A percentile compares a stretch with the other conserved stretches of the same genome.
phyloP scores from a whole-genome alignment of 768 basidiomycete species.

The Saitozyma podzolica region DNA sequence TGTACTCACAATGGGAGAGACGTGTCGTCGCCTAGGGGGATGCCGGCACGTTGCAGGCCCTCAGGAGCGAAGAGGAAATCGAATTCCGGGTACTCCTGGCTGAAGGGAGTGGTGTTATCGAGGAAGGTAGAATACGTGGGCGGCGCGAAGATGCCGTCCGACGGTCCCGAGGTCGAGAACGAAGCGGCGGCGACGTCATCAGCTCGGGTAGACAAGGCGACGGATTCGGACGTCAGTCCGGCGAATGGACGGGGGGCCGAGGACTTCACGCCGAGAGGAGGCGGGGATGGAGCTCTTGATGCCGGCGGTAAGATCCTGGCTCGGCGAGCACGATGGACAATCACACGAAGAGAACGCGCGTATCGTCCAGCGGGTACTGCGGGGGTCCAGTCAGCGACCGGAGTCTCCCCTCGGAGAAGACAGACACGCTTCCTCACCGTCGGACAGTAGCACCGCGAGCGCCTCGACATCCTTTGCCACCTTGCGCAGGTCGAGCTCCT shows the following conservation, averaged over 20 bases:
- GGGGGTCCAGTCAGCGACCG: not conserved
- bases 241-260: not conserved
- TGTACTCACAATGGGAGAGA: too few relatives aligned
- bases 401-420: not conserved
- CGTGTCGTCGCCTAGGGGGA: too few relatives aligned
- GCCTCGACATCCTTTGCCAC: conserved; percentile 76
- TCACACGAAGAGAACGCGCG: conserved; percentile 81
- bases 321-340: conserved; percentile 64
- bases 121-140: not conserved
- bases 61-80: not conserved
- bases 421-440: conserved; percentile 60
- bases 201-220: conserved; percentile 26
- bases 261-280: conserved; percentile 14
- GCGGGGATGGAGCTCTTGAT: conserved; percentile 43
- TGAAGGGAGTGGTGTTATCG: too few relatives aligned
- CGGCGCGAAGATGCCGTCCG: not conserved
- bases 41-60: too few relatives aligned
- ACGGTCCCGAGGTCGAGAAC: conserved; percentile 25
- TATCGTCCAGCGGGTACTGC: conserved; percentile 90
- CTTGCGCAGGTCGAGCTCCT: conserved; percentile 73
- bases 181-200: conserved; percentile 34
- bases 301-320: conserved; percentile 53
- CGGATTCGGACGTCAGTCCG: not conserved
- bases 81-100: not conserved
- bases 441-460: conserved; percentile 71